phyloP scores from a whole-genome alignment of 805 yeast genomes.

The Candida ipomoeae region DNA sequence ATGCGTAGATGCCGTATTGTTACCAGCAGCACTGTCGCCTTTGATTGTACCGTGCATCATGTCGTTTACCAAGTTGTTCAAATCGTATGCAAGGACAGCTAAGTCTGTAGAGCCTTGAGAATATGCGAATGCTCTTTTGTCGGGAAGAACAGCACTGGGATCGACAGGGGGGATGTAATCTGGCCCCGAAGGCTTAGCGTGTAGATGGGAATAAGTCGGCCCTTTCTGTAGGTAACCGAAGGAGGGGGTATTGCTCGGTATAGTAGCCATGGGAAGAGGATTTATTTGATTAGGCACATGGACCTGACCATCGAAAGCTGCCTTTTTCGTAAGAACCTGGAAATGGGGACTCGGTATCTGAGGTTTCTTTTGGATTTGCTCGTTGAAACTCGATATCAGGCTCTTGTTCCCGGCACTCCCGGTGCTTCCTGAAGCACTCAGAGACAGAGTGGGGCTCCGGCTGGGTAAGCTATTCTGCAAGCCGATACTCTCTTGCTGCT shows the following conservation, averaged over 20 bases:
- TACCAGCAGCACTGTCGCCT: neutral
- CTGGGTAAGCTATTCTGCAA: neutral
- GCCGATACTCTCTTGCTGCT: neutral
- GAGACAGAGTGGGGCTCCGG: neutral
- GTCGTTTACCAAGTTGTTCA: slow-evolving; percentile 37
- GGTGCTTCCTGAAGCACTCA: neutral
- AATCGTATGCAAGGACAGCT: slow-evolving; percentile 33
- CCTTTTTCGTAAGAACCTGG: neutral
- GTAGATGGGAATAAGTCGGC: neutral
- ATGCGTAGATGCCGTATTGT: neutral
- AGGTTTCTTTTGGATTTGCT: neutral
- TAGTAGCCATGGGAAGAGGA: neutral
- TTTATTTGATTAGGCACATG: neutral
- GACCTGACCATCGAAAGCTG: neutral
- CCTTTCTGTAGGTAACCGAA: neutral
- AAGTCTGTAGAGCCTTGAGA: slow-evolving; percentile 11
- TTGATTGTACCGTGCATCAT: slow-evolving; percentile 24
- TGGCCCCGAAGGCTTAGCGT: neutral
- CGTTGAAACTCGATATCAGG: neutral
- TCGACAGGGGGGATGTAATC: neutral
- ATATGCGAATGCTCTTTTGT: neutral
- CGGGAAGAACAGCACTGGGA: neutral
- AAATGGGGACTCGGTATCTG: neutral
- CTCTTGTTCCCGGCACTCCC: neutral
- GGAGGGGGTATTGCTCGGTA: neutral